These are phyloP conservation scores for Leccinum sublutescens DNA, from an alignment of 768 basidiomycete genomes.

Conservation along the genomic window DNA sequence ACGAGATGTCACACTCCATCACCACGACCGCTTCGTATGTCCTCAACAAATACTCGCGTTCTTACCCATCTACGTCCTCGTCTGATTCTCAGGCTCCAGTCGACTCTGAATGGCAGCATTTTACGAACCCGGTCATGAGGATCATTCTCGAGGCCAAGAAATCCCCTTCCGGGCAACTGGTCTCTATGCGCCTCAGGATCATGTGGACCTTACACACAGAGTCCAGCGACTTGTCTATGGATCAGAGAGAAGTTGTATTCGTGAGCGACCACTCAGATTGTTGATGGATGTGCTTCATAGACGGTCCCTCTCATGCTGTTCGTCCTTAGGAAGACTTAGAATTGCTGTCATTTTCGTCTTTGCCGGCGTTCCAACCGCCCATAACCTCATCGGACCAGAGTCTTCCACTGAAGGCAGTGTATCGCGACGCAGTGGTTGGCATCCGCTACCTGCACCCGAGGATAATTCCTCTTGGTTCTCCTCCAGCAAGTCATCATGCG, in stretches of 20 bases:
- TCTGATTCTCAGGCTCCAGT: slow-evolving; percentile 17
- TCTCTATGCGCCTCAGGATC: slow-evolving; percentile 65
- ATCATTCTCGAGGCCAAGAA: slow-evolving; percentile 62
- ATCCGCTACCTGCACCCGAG: slow-evolving; percentile 67
- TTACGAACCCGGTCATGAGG: slow-evolving; percentile 63
- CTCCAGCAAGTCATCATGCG: slow-evolving; percentile 29
- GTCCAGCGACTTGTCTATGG: slow-evolving; percentile 36
- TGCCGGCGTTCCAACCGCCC: slow-evolving; percentile 32
- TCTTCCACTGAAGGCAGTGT: slow-evolving; percentile 78
- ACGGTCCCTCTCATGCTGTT: slow-evolving; percentile 1
- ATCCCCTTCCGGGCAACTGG: slow-evolving; percentile 46
- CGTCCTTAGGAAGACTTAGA: slow-evolving; percentile 71
- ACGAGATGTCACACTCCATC: slow-evolving; percentile 38
- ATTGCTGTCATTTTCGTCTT: slow-evolving; percentile 61
- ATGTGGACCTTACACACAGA: slow-evolving; percentile 54
- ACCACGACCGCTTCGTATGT: slow-evolving; percentile 57
- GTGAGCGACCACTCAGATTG: slow-evolving; percentile 41
- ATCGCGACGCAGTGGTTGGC: slow-evolving; percentile 69
- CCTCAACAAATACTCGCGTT: slow-evolving; percentile 66
- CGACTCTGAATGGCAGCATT: slow-evolving; percentile 73
- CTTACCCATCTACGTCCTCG: slow-evolving; percentile 41
- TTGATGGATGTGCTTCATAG: not conserved
- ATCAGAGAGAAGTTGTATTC: slow-evolving; percentile 61
- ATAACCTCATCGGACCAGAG: slow-evolving; percentile 44
- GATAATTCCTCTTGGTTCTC: slow-evolving; percentile 25